Conservation (phyloP, 129 eudicot genomes). For the Flaveria trinervia region DNA sequence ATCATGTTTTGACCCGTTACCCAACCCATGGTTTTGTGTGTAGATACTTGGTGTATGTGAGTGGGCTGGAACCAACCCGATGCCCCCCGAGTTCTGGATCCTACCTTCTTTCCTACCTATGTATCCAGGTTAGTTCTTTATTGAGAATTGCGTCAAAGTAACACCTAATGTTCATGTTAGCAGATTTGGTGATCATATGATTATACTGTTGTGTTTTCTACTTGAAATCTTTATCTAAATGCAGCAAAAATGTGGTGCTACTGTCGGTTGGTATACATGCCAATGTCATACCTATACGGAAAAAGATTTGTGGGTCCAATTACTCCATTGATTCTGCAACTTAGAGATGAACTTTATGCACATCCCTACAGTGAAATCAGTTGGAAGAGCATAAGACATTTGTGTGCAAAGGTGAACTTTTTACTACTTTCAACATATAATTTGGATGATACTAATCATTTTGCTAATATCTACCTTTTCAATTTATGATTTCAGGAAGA, state of each 20-base stretch:
- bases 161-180: neutral
- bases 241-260: constrained; percentile 54
- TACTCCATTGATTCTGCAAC: constrained; percentile 46
- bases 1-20: constrained; percentile 5
- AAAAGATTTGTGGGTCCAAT: constrained; percentile 43
- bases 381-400: constrained; percentile 63
- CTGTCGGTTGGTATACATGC: constrained; percentile 53
- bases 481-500: constrained; percentile 36
- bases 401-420: constrained; percentile 56
- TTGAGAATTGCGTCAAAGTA: neutral
- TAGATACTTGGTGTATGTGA: constrained; percentile 49
- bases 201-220: neutral
- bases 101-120: constrained; percentile 51
- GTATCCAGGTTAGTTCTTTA: constrained; percentile 41
- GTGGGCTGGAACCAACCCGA: constrained; percentile 49
- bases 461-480: neutral
- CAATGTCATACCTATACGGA: constrained; percentile 57
- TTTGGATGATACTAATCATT: neutral
- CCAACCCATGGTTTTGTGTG: neutral
- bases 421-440: neutral
- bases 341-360: constrained; percentile 69
- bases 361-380: constrained; percentile 61
- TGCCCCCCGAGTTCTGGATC: constrained; percentile 50
- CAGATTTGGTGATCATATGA: neutral
- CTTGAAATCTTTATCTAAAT: neutral